Evolutionary conservation across 257 asterid genomes (phyloP).

Genomic region (Solanum rostratum): DNA sequence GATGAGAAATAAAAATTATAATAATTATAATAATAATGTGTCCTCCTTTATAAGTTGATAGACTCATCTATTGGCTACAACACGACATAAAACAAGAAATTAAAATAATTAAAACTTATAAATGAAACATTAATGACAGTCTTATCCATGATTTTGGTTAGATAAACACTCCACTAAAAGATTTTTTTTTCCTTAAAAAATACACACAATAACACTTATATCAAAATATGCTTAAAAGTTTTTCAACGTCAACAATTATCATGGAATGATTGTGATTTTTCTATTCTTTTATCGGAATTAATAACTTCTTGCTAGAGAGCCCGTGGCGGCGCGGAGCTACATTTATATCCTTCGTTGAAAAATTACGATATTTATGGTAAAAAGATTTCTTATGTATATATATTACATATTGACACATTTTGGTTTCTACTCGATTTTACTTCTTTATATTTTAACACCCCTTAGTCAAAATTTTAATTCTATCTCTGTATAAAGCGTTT

Average conservation of each 20-base stretch:
- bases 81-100: not conserved
- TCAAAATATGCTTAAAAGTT: not conserved
- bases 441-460: no score
- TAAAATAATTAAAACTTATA: not conserved
- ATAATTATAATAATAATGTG: no score
- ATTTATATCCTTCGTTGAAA: no score
- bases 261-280: not conserved
- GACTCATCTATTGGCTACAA: not conserved
- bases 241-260: not conserved
- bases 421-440: no score
- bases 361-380: no score
- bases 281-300: not conserved
- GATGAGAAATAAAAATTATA: no score
- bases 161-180: not conserved
- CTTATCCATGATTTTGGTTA: not conserved
- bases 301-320: not conserved
- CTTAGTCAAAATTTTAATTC: no score
- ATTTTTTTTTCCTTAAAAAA: not conserved
- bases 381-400: no score
- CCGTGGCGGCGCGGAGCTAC: no score
- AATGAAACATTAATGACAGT: not conserved
- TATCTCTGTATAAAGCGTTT: not conserved
- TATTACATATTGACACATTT: no score
- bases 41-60: not conserved
- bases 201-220: not conserved